phyloP scores from a whole-genome alignment of 2,329 filamentous ascomycete species.

The Claviceps pazoutovae region DNA sequence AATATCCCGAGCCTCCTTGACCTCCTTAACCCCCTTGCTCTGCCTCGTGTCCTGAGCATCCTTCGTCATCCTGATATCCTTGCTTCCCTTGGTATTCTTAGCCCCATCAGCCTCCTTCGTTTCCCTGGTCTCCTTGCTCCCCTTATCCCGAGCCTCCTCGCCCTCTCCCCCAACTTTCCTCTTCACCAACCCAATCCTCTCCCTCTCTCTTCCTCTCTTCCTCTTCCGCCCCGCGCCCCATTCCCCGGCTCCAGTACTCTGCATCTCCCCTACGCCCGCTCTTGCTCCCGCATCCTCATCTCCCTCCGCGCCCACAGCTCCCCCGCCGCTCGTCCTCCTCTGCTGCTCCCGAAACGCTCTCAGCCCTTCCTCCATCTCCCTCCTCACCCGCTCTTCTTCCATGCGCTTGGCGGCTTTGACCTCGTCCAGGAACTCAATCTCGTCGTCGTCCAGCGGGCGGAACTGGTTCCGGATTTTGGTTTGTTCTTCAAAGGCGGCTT shows the following conservation, averaged over 20 bases:
- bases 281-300: constrained; percentile 7
- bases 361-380: constrained; percentile 44
- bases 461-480: constrained; percentile 63
- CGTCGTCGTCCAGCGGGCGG: constrained; percentile 62
- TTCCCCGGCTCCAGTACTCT: constrained; percentile 4
- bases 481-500: constrained; percentile 68
- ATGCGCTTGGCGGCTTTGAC: constrained; percentile 33
- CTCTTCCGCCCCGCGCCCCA: constrained; percentile 14
- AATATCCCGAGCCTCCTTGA: no score
- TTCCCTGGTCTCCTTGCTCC: not conserved
- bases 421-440: constrained; percentile 59
- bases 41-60: no score
- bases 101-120: no score
- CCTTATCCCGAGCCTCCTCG: constrained; percentile 5
- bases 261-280: constrained; percentile 21
- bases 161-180: constrained; percentile 6
- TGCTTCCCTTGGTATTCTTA: no score
- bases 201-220: constrained; percentile 11
- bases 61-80: no score
- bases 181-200: constrained; percentile 5
- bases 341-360: constrained; percentile 40
- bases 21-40: no score
- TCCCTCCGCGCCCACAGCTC: constrained; percentile 16
- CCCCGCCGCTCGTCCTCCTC: constrained; percentile 17
- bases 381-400: constrained; percentile 39